Base-by-base conservation (phyloP, 208 protist species). In the Crithidia bombi region DNA sequence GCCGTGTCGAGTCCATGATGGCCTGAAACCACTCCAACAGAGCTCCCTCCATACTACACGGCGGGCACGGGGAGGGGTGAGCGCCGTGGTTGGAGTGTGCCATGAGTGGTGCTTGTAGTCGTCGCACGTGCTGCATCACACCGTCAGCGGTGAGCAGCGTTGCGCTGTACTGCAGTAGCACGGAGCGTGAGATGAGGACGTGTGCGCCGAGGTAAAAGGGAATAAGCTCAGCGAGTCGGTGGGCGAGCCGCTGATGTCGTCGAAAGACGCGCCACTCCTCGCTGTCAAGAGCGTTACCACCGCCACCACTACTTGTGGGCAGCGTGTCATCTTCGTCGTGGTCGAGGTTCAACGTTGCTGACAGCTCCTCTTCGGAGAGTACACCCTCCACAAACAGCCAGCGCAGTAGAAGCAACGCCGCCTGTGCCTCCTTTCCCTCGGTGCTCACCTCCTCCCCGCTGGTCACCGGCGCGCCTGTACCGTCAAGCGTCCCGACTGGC, bases 171-270 rank as follows among this genome's bases (percentile, higher is more conserved):
- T 86, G 73, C 50, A 91, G 39, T 17, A 92, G 70, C 2, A 95
- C 39, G 15, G 78, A 65, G 36, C 90, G 86, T 3, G 76, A 79
- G 23, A 95, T 19, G 23, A 90, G 23, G 0, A 91, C 55, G 54
- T 95, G 90, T 9, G 79, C 79, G 10, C 81, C 82, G 17, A 92
- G 58, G 47, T 83, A 84, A 65, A 92, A 95, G 0, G 82, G 81
- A 9, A 62, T 44, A 2, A 77, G 30, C 59, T 80, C 52, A 1
- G 85, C 73, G 5, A 93, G 68, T 7, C 32, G 38, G n/a, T 59
- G 55, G 4, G 88, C 88, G 21, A 71, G 52, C 14, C 46, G 33
- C 28, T 56, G 64, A 41, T 78, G 73, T 5, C 49, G 73, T 15
- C 32, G 14, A 30, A 78, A 72, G 2, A 17, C n/a, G 0, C 32